Conservation (phyloP, 1,284 basidiomycete species). For the Cerrena zonata region DNA sequence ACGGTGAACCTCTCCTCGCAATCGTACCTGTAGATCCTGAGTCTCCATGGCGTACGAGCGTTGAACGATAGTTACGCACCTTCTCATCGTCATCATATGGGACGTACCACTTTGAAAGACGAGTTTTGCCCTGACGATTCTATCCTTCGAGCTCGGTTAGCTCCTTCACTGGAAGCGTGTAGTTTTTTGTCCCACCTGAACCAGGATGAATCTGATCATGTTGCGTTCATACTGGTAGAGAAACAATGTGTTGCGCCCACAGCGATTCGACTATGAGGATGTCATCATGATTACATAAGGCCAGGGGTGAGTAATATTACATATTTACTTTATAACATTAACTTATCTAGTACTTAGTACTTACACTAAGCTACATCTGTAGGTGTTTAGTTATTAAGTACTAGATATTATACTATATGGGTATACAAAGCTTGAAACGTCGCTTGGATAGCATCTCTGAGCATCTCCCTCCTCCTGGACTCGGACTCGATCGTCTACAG, state of each 20-base stretch:
- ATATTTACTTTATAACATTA: too few species aligned
- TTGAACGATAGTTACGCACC: slow-evolving; percentile 39
- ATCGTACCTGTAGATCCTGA: slow-evolving; percentile 58
- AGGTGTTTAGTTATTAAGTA: too few species aligned
- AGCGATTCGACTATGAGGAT: too few species aligned
- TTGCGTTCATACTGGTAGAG: neutral
- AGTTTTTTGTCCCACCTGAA: slow-evolving; percentile 52
- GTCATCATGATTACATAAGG: too few species aligned
- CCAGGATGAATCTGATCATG: slow-evolving; percentile 92
- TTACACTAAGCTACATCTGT: too few species aligned
- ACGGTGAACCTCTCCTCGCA: slow-evolving; percentile 92
- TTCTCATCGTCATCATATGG: slow-evolving; percentile 96
- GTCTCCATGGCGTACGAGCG: neutral
- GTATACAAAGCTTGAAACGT: too few species aligned
- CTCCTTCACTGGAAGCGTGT: slow-evolving; percentile 1
- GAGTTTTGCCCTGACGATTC: slow-evolving; percentile 97
- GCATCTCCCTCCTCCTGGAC: too few species aligned
- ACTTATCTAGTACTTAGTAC: too few species aligned
- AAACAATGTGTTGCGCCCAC: too few species aligned
- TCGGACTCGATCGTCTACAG: neutral
- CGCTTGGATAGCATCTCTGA: too few species aligned
- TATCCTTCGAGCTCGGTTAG: slow-evolving; percentile 28
- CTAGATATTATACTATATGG: too few species aligned
- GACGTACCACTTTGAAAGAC: slow-evolving; percentile 95
- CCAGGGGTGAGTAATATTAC: too few species aligned